Evolutionary conservation across 495 filamentous ascomycete species (phyloP).

Genomic region (Xylaria venustula): DNA sequence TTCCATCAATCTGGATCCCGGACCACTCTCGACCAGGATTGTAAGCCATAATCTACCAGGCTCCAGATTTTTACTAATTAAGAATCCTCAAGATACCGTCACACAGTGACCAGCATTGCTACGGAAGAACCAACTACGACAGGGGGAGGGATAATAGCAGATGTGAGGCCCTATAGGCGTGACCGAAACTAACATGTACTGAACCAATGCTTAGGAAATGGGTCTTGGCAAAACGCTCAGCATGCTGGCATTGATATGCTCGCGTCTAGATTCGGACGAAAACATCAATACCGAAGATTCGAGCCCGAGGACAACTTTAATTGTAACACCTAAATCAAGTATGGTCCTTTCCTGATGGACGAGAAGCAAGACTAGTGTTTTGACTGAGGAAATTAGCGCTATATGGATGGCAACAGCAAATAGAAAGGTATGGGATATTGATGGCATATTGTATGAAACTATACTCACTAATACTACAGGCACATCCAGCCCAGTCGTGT

Average conservation of each 20-base stretch:
- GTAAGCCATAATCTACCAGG: too few species aligned
- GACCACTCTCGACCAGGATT: background rate
- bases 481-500: background rate
- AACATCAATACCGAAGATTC: too few species aligned
- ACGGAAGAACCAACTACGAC: background rate
- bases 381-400: too few species aligned
- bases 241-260: conserved; percentile 21
- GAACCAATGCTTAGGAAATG: conserved; percentile 28
- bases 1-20: background rate
- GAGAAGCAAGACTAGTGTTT: too few species aligned
- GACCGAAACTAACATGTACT: background rate
- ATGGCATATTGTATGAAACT: too few species aligned
- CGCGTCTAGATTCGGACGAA: conserved; percentile 18
- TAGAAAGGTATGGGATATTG: background rate
- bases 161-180: background rate
- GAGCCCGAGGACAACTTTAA: background rate
- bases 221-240: conserved; percentile 33
- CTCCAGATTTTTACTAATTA: too few species aligned
- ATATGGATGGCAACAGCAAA: background rate
- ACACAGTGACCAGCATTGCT: background rate
- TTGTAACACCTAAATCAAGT: background rate
- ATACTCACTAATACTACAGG: too few species aligned
- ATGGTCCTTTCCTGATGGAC: too few species aligned
- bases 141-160: background rate
- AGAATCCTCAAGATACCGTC: background rate